Conservation (phyloP, 179 eudicot genomes). For the Patellifolia procumbens region DNA sequence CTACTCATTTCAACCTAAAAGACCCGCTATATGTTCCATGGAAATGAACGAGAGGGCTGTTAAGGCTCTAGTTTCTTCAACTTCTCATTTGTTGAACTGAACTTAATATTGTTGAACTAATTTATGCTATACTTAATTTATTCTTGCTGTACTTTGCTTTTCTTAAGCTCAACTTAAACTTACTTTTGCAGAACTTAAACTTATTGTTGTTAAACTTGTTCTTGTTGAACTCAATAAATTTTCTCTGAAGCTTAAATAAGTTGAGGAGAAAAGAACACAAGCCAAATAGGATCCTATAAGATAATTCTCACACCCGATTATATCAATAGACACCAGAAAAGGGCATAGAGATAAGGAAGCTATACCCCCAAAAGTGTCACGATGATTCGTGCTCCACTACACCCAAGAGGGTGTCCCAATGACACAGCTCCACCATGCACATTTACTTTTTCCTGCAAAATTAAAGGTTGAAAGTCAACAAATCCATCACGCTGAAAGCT, state of each 20-base stretch:
- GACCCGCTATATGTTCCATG: not conserved
- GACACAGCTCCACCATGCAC: conserved; percentile 99
- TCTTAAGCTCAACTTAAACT: too few relatives aligned
- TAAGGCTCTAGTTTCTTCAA: too few relatives aligned
- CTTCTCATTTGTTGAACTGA: too few relatives aligned
- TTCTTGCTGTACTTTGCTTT: too few relatives aligned
- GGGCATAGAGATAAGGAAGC: not conserved
- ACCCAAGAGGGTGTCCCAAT: conserved; percentile 94
- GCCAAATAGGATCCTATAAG: not conserved
- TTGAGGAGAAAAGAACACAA: not conserved
- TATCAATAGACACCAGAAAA: not conserved
- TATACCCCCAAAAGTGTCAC: conserved; percentile 90
- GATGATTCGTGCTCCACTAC: conserved; percentile 95
- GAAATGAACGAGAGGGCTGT: too few relatives aligned
- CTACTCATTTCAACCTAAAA: not conserved
- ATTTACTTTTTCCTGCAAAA: conserved; percentile 78
- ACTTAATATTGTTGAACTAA: too few relatives aligned
- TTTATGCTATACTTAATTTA: too few relatives aligned
- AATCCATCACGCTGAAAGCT: not conserved
- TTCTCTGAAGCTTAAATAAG: too few relatives aligned
- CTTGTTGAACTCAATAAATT: too few relatives aligned
- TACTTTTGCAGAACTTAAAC: too few relatives aligned
- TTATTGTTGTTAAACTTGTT: too few relatives aligned
- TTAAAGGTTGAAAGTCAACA: conserved; percentile 7
- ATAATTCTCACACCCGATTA: not conserved